Conservation (phyloP, 2,329 filamentous ascomycete species). For the Cladosporium sp. region DNA sequence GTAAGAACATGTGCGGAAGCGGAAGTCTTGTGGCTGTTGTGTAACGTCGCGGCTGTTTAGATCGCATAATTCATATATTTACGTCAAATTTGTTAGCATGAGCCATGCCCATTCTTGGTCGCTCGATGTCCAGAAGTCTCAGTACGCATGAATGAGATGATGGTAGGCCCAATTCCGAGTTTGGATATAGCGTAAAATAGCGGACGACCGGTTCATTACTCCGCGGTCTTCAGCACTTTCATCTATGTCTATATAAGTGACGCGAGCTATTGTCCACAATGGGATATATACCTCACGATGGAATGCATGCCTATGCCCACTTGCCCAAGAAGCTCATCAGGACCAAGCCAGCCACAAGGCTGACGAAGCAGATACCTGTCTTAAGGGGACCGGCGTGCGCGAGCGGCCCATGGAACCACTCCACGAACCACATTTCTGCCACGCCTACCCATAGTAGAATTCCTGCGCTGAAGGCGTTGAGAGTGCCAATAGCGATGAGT, state of each 20-base stretch:
- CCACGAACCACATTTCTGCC: slow-evolving; percentile 73
- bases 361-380: slow-evolving; percentile 47
- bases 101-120: too few species aligned
- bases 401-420: slow-evolving; percentile 59
- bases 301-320: slow-evolving; percentile 56
- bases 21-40: neutral
- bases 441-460: slow-evolving; percentile 76
- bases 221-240: neutral
- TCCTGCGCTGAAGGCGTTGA: slow-evolving; percentile 70
- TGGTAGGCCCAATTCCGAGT: too few species aligned
- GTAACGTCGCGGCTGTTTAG: neutral
- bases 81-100: too few species aligned
- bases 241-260: neutral
- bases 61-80: too few species aligned
- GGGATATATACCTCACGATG: too few species aligned
- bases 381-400: slow-evolving; percentile 44
- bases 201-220: too few species aligned
- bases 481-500: slow-evolving; percentile 66
- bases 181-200: too few species aligned
- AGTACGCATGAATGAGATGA: too few species aligned
- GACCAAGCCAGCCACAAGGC: slow-evolving; percentile 57
- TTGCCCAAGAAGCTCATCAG: slow-evolving; percentile 71
- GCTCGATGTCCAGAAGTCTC: too few species aligned
- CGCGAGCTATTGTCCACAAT: neutral
- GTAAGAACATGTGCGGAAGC: slow-evolving; percentile 3